Percentiles rank a stretch among this genome's conserved stretches.
These are phyloP conservation scores for Lachnellula willkommii DNA, from an alignment of 2,329 filamentous ascomycete genomes.

Conservation along the genomic window DNA sequence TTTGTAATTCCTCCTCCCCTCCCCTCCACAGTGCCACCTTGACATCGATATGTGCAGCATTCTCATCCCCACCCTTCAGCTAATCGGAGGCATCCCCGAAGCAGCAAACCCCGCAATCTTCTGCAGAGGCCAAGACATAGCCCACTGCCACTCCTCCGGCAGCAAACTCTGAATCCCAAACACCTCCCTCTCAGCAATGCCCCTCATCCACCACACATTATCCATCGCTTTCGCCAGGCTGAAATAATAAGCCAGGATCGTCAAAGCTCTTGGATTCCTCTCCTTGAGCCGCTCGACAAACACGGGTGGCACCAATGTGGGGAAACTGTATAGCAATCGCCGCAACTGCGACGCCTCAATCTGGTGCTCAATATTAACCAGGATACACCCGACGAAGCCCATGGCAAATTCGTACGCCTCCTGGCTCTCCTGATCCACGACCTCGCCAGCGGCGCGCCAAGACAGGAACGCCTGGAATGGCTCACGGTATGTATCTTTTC, in stretches of 20 bases:
- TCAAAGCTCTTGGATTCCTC: conserved; percentile 10
- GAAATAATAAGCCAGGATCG: conserved; percentile 27
- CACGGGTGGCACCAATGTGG: not conserved
- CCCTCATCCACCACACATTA: conserved; percentile 32
- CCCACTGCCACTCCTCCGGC: conserved; percentile 11
- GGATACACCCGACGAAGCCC: conserved; percentile 10
- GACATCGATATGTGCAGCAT: too few relatives aligned
- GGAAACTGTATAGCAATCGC: conserved; percentile 5
- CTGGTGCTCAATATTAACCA: not conserved
- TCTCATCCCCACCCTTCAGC: too few relatives aligned
- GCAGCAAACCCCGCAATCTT: not conserved
- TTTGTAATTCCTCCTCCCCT: not conserved
- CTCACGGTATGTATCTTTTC: not conserved
- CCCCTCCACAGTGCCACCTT: not conserved
- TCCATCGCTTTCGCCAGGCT: conserved; percentile 28
- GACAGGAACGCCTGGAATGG: not conserved
- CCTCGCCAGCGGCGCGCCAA: conserved; percentile 2
- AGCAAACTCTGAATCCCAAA: conserved; percentile 10
- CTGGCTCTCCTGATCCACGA: conserved; percentile 3
- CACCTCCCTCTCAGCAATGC: conserved; percentile 19
- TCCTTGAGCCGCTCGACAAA: conserved; percentile 7
- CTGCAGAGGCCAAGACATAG: conserved; percentile 13
- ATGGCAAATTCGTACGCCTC: conserved; percentile 8
- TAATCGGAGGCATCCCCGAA: not conserved
- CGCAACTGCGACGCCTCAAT: not conserved